Percentiles rank a stretch among this genome's conserved stretches.
Conservation (phyloP, 371 early-diverging fungal genomes). For the Nosema muscidifuracis region DNA sequence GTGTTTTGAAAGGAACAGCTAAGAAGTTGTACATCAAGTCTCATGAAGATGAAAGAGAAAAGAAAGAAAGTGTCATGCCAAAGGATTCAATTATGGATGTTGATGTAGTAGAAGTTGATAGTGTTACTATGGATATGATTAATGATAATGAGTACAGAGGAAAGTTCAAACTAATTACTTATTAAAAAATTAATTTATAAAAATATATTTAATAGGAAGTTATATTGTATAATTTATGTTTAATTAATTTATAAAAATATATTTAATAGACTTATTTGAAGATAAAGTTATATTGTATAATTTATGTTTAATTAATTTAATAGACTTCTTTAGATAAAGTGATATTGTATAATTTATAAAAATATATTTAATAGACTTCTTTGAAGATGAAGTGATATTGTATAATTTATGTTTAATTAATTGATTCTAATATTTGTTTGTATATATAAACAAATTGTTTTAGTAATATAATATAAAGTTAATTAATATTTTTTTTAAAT, state of each 20-base stretch:
- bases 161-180: conserved; percentile 44
- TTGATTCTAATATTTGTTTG: too few relatives aligned
- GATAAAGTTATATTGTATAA: not conserved
- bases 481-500: too few relatives aligned
- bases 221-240: not conserved
- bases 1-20: conserved; percentile 94
- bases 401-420: too few relatives aligned
- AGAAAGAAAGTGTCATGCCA: conserved; percentile 99
- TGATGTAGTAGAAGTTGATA: conserved; percentile 83
- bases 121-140: conserved; percentile 69
- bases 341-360: not conserved
- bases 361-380: not conserved
- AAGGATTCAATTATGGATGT: conserved; percentile 91
- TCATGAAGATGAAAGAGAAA: conserved; percentile 98
- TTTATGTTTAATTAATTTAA: too few relatives aligned
- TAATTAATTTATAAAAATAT: not conserved
- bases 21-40: conserved; percentile 99
- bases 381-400: not conserved
- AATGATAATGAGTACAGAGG: conserved; percentile 57
- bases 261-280: not conserved
- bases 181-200: not conserved
- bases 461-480: too few relatives aligned
- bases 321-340: too few relatives aligned
- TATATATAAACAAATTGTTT: too few relatives aligned
- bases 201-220: not conserved